Evolutionary conservation across 352 stramenopile genomes (phyloP).

Genomic region (Phytophthora pseudosyringae): DNA sequence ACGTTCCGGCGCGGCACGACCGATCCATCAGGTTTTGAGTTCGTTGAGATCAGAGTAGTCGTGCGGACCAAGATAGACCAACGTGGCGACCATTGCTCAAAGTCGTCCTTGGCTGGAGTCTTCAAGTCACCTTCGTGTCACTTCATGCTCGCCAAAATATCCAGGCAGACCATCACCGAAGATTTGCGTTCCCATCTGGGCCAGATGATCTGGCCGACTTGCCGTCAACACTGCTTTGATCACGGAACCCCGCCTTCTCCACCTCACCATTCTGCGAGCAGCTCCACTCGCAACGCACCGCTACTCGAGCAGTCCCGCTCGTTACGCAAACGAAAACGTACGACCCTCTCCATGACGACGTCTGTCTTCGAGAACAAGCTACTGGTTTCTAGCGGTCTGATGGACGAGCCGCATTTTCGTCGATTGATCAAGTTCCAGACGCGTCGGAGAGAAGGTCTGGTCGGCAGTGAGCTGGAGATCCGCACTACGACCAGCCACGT

Average conservation of each 20-base stretch:
- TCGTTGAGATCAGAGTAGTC: too few species aligned
- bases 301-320: conserved; percentile 14
- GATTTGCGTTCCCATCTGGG: conserved; percentile 10
- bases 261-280: conserved; percentile 17
- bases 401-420: conserved; percentile 48
- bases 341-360: neutral
- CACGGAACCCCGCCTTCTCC: conserved; percentile 13
- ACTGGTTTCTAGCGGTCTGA: conserved; percentile 35
- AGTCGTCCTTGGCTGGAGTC: neutral
- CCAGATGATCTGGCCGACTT: neutral
- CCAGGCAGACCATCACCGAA: conserved; percentile 1
- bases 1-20: too few species aligned
- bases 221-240: conserved; percentile 26
- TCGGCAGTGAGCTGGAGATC: conserved; percentile 57
- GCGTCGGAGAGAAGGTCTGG: conserved; percentile 46
- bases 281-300: conserved; percentile 5
- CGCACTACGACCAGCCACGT: conserved; percentile 35
- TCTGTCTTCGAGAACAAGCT: conserved; percentile 32
- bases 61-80: neutral
- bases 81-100: neutral
- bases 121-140: neutral
- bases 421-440: conserved; percentile 72
- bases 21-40: too few species aligned
- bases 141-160: conserved; percentile 10
- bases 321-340: conserved; percentile 2